phyloP scores from a whole-genome alignment of 2,329 filamentous ascomycete genomes.

The Periconia macrospinosa region DNA sequence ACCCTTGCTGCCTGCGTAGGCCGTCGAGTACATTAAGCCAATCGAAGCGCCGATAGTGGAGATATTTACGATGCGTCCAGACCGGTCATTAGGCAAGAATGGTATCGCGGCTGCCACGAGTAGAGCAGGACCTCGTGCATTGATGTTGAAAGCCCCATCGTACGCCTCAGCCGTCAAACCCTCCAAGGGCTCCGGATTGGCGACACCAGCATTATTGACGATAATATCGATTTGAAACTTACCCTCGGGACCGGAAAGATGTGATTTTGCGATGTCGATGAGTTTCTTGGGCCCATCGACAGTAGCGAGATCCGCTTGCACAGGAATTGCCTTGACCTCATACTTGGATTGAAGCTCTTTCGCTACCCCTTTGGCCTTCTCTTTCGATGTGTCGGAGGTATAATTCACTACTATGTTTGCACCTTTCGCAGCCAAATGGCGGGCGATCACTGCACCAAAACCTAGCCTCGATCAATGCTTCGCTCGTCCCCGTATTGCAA shows the following conservation, averaged over 20 bases:
- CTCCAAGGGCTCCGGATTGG: slow-evolving; percentile 60
- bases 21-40: slow-evolving; percentile 58
- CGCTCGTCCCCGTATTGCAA: no score
- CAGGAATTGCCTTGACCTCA: no score
- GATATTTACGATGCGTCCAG: slow-evolving; percentile 62
- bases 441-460: no score
- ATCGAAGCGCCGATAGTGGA: slow-evolving; percentile 57
- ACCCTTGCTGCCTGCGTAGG: slow-evolving; percentile 65
- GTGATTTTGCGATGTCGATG: slow-evolving; percentile 56
- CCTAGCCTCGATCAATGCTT: no score
- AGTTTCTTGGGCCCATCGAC: slow-evolving; percentile 60
- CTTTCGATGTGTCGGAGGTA: no score
- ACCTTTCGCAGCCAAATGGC: no score
- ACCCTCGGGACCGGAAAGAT: slow-evolving; percentile 55
- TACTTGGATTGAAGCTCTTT: no score
- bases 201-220: slow-evolving; percentile 77
- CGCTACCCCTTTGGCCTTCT: no score
- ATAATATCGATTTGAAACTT: slow-evolving; percentile 73
- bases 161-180: slow-evolving; percentile 55
- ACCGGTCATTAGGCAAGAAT: slow-evolving; percentile 67
- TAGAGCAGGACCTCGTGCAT: slow-evolving; percentile 55
- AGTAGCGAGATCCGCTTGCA: no score
- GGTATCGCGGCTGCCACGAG: slow-evolving; percentile 70
- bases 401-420: no score
- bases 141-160: slow-evolving; percentile 64